Evolutionary conservation across 2,329 filamentous ascomycete species (phyloP).

Genomic region (Epichloe elymi): DNA sequence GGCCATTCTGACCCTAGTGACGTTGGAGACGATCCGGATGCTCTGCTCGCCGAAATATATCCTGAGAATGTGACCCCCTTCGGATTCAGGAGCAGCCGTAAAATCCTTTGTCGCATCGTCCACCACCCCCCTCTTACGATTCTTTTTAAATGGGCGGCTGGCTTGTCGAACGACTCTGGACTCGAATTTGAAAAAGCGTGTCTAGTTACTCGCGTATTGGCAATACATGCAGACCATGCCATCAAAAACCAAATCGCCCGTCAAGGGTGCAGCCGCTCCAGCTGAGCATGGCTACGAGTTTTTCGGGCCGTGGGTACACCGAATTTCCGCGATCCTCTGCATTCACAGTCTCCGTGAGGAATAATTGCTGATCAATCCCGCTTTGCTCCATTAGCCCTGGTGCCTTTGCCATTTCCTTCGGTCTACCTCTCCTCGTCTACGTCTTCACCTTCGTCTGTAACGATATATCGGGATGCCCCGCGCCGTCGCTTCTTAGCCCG

Average conservation of each 20-base stretch:
- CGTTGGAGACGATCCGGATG: conserved; percentile 15
- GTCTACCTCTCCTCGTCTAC: conserved; percentile 68
- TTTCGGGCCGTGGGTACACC: conserved; percentile 32
- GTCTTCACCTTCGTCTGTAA: conserved; percentile 78
- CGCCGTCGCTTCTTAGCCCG: conserved; percentile 64
- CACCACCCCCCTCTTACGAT: background rate
- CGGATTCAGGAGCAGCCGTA: background rate
- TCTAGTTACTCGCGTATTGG: background rate
- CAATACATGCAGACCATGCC: conserved; percentile 17
- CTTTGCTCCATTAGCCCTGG: conserved; percentile 43
- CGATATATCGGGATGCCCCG: conserved; percentile 81
- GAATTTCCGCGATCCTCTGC: background rate
- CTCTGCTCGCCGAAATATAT: conserved; percentile 9
- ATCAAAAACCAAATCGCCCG: conserved; percentile 16
- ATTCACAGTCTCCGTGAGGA: background rate
- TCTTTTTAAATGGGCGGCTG: background rate
- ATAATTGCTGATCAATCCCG: background rate
- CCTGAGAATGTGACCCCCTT: background rate
- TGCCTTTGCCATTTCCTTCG: conserved; percentile 64
- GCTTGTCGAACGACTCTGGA: background rate
- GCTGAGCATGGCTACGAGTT: conserved; percentile 36
- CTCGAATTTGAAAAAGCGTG: background rate
- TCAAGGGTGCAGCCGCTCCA: conserved; percentile 8
- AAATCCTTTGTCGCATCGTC: background rate
- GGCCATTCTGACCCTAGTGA: background rate